Conservation (phyloP, 345 rosid genomes). For the Carallia brachiata region DNA sequence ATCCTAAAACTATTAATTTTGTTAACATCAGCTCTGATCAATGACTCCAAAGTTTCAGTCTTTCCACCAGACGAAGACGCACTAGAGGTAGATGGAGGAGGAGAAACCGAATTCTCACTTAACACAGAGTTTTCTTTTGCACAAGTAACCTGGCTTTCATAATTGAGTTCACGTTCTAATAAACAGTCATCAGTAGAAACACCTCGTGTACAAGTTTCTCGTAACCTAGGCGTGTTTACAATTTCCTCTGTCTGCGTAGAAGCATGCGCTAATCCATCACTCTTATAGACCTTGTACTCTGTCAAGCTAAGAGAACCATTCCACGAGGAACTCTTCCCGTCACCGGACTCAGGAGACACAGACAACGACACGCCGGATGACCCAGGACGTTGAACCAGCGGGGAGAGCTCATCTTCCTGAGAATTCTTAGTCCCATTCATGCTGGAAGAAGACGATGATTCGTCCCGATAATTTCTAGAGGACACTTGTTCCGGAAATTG, state of each 20-base stretch:
- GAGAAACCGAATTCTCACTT: constrained; percentile 58
- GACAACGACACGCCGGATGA: constrained; percentile 36
- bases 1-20: constrained; percentile 91
- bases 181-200: constrained; percentile 78
- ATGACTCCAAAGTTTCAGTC: constrained; percentile 85
- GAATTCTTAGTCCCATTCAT: constrained; percentile 65
- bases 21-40: constrained; percentile 82
- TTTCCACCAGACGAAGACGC: constrained; percentile 69
- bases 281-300: constrained; percentile 66
- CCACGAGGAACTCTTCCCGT: constrained; percentile 63
- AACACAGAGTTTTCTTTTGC: constrained; percentile 46
- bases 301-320: constrained; percentile 68
- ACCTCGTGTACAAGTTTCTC: constrained; percentile 83
- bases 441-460: constrained; percentile 77
- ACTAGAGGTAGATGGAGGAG: constrained; percentile 61
- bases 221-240: constrained; percentile 31
- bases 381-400: constrained; percentile 56
- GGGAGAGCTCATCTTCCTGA: constrained; percentile 78
- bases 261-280: constrained; percentile 77
- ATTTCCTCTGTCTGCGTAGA: constrained; percentile 93
- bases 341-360: constrained; percentile 61
- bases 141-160: constrained; percentile 35
- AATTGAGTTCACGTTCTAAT: constrained; percentile 39
- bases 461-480: constrained; percentile 64
- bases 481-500: constrained; percentile 71